These are phyloP conservation scores for Acanthamoeba royreba DNA, from an alignment of 208 protist genomes.

Conservation along the genomic window DNA sequence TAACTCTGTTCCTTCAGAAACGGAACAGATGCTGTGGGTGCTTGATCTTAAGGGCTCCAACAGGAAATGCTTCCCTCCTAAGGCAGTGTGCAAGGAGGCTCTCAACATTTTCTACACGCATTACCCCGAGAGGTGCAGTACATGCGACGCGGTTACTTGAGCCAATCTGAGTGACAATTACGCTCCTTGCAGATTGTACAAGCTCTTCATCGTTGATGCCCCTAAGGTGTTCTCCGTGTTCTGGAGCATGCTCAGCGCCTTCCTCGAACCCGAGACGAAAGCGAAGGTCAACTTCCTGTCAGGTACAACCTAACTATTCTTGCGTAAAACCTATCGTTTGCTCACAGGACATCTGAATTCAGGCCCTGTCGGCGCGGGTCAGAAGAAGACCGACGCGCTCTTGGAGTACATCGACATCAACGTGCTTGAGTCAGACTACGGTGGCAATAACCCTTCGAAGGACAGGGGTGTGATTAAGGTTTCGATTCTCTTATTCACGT, in stretches of 20 bases:
- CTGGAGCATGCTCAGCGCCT: background rate
- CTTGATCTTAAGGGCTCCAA: slow-evolving; percentile 6
- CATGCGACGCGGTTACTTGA: too few relatives aligned
- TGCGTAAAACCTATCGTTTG: background rate
- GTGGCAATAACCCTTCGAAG: background rate
- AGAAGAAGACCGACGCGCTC: background rate
- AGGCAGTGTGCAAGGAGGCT: slow-evolving; percentile 2
- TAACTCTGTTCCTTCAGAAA: background rate
- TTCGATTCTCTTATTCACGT: background rate
- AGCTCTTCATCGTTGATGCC: background rate
- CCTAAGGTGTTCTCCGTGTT: slow-evolving; percentile 18
- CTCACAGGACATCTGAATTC: background rate
- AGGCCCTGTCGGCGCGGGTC: background rate
- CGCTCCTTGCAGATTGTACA: background rate
- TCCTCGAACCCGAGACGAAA: background rate
- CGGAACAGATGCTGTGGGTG: background rate
- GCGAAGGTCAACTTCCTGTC: slow-evolving; percentile 8
- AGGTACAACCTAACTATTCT: background rate
- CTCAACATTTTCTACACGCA: slow-evolving; percentile 14
- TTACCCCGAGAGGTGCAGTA: background rate
- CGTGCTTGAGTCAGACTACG: background rate
- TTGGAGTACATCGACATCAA: background rate
- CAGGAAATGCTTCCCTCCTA: background rate
- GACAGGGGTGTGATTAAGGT: background rate
- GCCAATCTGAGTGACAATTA: too few relatives aligned